Evolutionary conservation across 2,329 filamentous ascomycete species (phyloP).

Genomic region (Aspergillus amoenus): DNA sequence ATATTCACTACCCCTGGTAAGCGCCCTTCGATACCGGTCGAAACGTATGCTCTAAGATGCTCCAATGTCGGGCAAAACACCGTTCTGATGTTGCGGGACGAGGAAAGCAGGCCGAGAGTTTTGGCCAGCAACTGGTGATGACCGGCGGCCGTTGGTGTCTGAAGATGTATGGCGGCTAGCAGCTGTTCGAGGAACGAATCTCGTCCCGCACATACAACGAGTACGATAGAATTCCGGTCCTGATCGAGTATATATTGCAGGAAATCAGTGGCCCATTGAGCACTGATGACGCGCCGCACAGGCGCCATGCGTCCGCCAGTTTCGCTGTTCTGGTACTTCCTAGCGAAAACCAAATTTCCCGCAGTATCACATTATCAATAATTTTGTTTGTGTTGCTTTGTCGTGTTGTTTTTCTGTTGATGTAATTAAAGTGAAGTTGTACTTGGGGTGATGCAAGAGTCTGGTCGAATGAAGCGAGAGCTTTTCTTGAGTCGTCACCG

Average conservation of each 20-base stretch:
- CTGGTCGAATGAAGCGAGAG: conserved; percentile 3
- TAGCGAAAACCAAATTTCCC: not conserved
- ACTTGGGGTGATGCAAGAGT: conserved; percentile 3
- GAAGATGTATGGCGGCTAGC: conserved; percentile 45
- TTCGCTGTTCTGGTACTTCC: not conserved
- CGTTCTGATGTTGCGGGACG: conserved; percentile 67
- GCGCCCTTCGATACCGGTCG: conserved; percentile 38
- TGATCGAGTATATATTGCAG: conserved; percentile 63
- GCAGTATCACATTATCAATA: not conserved
- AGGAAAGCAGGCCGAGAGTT: conserved; percentile 67
- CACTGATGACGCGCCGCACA: conserved; percentile 40
- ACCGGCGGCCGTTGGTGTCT: conserved; percentile 15
- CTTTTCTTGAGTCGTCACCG: conserved; percentile 7
- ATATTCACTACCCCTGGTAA: not conserved
- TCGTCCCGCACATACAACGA: conserved; percentile 70
- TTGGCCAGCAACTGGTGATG: conserved; percentile 55
- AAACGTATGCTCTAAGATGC: conserved; percentile 73
- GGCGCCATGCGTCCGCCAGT: conserved; percentile 12
- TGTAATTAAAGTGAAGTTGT: not conserved
- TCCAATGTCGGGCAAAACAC: conserved; percentile 74
- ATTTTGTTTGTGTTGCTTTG: not conserved
- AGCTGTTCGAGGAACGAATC: conserved; percentile 65
- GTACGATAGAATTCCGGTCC: conserved; percentile 58
- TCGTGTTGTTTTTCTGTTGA: not conserved
- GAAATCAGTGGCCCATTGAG: conserved; percentile 54